phyloP scores from a whole-genome alignment of 2,329 filamentous ascomycete genomes.

The Fonsecaea nubica region DNA sequence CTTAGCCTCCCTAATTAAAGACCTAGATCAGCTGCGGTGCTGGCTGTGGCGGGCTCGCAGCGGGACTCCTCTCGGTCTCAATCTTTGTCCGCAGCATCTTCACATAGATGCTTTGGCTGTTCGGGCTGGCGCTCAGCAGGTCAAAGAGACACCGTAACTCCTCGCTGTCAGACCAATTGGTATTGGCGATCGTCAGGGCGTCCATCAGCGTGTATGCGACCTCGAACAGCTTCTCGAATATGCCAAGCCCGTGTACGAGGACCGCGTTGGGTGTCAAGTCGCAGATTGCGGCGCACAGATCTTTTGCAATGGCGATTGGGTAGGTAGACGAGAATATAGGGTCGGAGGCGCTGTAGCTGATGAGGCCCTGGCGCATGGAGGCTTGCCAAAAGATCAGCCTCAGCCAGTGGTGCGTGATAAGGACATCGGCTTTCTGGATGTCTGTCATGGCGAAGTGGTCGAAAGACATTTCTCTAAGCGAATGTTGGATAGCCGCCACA shows the following conservation, averaged over 20 bases:
- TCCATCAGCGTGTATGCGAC: conserved; percentile 41
- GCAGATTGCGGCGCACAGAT: conserved; percentile 51
- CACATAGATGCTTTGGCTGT: conserved; percentile 40
- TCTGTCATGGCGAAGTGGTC: conserved; percentile 58
- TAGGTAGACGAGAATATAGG: conserved; percentile 69
- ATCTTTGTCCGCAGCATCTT: conserved; percentile 40
- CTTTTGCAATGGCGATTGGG: conserved; percentile 66
- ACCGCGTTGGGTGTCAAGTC: conserved; percentile 34
- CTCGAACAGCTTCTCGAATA: conserved; percentile 40
- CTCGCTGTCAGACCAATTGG: conserved; percentile 35
- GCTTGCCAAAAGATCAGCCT: conserved; percentile 75
- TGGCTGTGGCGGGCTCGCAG: conserved; percentile 23
- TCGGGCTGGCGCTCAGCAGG: conserved; percentile 37
- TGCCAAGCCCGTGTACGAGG: conserved; percentile 39
- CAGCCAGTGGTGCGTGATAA: conserved; percentile 73
- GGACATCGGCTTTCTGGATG: conserved; percentile 70
- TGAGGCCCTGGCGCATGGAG: conserved; percentile 69
- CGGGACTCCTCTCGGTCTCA: conserved; percentile 34
- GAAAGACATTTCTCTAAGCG: conserved; percentile 38
- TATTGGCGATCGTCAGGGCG: conserved; percentile 39
- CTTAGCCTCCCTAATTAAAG: not conserved
- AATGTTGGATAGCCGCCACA: conserved; percentile 38
- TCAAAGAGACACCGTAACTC: conserved; percentile 39
- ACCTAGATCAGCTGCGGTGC: not conserved
- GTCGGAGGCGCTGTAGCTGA: conserved; percentile 65